phyloP scores from a whole-genome alignment of 2,329 filamentous ascomycete species.

The Aspergillus aculeatinus region DNA sequence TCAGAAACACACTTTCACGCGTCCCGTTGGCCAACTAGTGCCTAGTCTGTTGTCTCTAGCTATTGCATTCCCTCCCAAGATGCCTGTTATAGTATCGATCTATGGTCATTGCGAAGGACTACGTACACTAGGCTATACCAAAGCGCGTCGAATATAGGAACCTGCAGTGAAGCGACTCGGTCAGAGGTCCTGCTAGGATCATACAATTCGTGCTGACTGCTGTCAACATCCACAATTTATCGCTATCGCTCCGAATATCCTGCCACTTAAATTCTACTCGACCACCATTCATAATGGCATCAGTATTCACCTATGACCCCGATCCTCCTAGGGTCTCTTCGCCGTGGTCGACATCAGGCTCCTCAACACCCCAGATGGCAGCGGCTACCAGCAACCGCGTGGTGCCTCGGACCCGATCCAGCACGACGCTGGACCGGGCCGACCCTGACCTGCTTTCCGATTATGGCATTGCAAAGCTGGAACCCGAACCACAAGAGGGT shows the following conservation, averaged over 20 bases:
- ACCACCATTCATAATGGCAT: constrained; percentile 64
- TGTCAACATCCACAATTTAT: not conserved
- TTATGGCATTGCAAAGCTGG: constrained; percentile 70
- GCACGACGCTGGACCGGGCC: constrained; percentile 41
- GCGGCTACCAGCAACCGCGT: constrained; percentile 23
- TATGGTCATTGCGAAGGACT: not conserved
- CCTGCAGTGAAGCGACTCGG: not conserved
- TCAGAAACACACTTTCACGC: not conserved
- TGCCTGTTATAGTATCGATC: not conserved
- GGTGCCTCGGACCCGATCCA: constrained; percentile 29
- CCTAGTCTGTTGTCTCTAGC: not conserved
- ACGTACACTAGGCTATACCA: not conserved
- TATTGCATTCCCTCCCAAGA: not conserved
- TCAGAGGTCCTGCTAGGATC: too few species aligned
- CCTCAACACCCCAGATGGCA: constrained; percentile 40
- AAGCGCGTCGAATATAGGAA: not conserved
- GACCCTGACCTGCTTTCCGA: constrained; percentile 48
- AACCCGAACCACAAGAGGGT: constrained; percentile 89
- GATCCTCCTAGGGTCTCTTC: constrained; percentile 85
- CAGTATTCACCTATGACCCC: constrained; percentile 92
- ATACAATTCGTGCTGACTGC: not conserved
- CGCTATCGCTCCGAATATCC: not conserved
- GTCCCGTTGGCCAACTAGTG: not conserved
- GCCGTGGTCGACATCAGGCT: constrained; percentile 71
- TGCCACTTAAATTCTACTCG: not conserved